Evolutionary conservation across 768 basidiomycete genomes (phyloP), one percentile per base, ranked within the genome.

Genomic region (Collybiopsis confluens): DNA sequence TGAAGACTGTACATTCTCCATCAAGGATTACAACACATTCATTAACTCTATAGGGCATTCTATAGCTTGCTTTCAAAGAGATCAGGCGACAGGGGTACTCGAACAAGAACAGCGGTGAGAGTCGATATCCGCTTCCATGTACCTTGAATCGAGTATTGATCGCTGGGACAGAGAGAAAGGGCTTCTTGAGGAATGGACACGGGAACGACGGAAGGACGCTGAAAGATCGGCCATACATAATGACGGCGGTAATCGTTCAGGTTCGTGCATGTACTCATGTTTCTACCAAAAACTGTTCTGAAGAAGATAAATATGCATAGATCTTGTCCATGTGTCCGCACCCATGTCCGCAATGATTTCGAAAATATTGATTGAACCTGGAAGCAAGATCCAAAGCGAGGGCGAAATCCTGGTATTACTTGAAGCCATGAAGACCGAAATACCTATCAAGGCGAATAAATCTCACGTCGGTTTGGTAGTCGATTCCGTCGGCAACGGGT

Each of bases 341-440:
- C 46, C 46, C 4, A 27, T 47, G 21, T 35, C 46, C 10, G 77
- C 78, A 2, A 69, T 72, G 9, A 61, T 83, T 24, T 78, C 76
- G 78, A 81, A 80, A 61, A 72, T 85, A 58, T 70, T 67, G 13
- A 73, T 74, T 40, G 59, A 62, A 0, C 62, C 70, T 4, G 79
- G 78, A 11, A 73, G 81, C 49, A 57, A 63, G 0, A 70, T 85
- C 40, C 45, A 62, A 3, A 67, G 75, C 0, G 67, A 68, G 2
- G 72, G 76, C 11, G 68, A 76, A 3, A 69, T 77, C 2, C 59
- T 84, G 35, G 45, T 80, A 28, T 70, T 82, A 18, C 70, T 86
- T 11, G 81, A 84, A 63, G 81, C 84, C 1, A 86, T 85, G 85
- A 86, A 87, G 65, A 82, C 79, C 0, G 81, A 83, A 59, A 76